These are phyloP conservation scores for Tuber umbilicatum DNA, from an alignment of 495 filamentous ascomycete genomes.

Conservation along the genomic window DNA sequence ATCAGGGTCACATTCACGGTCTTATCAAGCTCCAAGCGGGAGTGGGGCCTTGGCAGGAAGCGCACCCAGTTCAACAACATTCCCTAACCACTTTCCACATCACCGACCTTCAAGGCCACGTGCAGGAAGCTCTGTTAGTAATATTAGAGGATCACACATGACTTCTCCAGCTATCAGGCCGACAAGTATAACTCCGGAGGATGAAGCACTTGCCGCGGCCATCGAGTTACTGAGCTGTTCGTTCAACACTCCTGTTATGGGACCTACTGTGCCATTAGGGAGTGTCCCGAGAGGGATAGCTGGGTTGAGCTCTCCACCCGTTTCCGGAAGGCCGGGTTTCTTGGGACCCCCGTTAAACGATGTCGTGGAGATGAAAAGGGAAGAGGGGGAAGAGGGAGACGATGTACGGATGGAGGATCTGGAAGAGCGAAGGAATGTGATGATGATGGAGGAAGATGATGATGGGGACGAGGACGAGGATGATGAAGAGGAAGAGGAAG, in stretches of 20 bases:
- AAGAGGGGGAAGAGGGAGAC: conserved; percentile 37
- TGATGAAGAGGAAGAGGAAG: conserved; percentile 51
- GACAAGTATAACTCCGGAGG: conserved; percentile 50
- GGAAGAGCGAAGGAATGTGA: conserved; percentile 51
- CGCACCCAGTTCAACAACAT: conserved; percentile 39
- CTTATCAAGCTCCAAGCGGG: conserved; percentile 22
- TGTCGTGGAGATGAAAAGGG: conserved; percentile 36
- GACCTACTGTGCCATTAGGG: conserved; percentile 64
- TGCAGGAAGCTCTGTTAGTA: conserved; percentile 46
- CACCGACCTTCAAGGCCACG: conserved; percentile 44
- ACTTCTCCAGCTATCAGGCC: conserved; percentile 26
- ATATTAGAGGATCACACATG: conserved; percentile 32
- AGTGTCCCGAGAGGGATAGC: conserved; percentile 49
- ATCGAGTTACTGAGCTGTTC: conserved; percentile 85
- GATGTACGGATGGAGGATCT: conserved; percentile 39
- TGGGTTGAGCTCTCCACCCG: conserved; percentile 49
- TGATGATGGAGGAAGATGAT: conserved; percentile 50
- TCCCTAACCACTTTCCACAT: conserved; percentile 34
- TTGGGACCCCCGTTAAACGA: conserved; percentile 40
- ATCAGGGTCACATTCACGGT: conserved; percentile 38
- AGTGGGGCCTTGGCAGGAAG: conserved; percentile 33
- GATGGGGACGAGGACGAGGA: conserved; percentile 53
- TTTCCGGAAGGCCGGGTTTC: conserved; percentile 34
- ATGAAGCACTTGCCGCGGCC: conserved; percentile 75
- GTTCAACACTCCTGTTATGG: conserved; percentile 65